Base-by-base conservation (phyloP, 2,329 filamentous ascomycete species). In the Graphium sp. region DNA sequence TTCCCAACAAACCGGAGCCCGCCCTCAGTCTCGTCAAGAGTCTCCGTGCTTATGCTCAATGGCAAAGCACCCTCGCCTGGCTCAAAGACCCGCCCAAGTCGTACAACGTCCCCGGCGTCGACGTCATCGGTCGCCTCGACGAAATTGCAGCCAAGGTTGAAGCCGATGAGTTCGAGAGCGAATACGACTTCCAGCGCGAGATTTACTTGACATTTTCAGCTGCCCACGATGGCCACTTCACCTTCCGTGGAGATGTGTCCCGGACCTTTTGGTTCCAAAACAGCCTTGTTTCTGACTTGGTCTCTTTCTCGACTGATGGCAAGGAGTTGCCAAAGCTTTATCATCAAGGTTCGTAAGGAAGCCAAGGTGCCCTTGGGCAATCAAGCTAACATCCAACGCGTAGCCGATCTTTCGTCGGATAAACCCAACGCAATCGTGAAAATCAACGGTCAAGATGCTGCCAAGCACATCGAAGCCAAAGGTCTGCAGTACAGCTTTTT, bases 191-290 rank as follows among this genome's bases (percentile, higher is more conserved):
- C 36, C 60, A 69, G 38, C 35, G 50, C 6, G 63, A 65, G 17
- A 50, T 80, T 3, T 62, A 64, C 32, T 46, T 55, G 20, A 46
- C 67, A 6, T 40, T 41, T 20, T 55, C 56, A 15, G 53, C 53
- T 2, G 63, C 66, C 4, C 70, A 78, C 37, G 74, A 81, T 41
- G 70, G 72, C 2, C 75, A 81, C 40, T 71, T 75, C 28, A 49
- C 54, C 2, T 71, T 61, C 40, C 48, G 58, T n/a, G 63, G 66
- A 3, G 63, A 70, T 36, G 50, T 60, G 5, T 53, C 72, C 10
- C 58, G 55, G 23, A 55, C 64, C 1, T 69, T 73, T 25, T 51
- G 16, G 43, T 62, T 39, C 50, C 55, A 28, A 39, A 52, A 48
- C 19, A 34, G 29, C 4, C 34, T 53, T 6, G 41, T 41, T 1